phyloP scores from a whole-genome alignment of 108 stramenopile genomes.

The Licmophora abbreviata region DNA sequence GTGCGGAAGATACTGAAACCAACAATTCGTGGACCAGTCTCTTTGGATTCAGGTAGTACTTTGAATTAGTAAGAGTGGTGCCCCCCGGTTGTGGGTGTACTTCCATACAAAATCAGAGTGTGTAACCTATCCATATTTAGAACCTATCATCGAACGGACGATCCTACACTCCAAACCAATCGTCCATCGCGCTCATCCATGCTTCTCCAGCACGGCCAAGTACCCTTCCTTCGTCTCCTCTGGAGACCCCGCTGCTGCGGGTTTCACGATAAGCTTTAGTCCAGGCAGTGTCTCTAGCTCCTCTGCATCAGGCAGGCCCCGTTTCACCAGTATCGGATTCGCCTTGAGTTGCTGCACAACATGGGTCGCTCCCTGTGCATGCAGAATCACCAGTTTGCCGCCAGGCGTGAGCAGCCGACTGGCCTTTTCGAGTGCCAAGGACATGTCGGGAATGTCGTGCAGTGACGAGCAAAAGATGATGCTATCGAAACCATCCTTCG shows the following conservation, averaged over 20 bases:
- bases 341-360: constrained; percentile 40
- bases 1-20: too few species aligned
- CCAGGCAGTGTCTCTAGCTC: constrained; percentile 25
- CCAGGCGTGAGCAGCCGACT: constrained; percentile 23
- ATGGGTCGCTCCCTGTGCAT: constrained; percentile 66
- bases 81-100: too few species aligned
- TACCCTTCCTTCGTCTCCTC: constrained; percentile 16
- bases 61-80: too few species aligned
- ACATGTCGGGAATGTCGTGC: constrained; percentile 61
- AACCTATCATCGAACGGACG: too few species aligned
- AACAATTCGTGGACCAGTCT: too few species aligned
- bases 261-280: constrained; percentile 7
- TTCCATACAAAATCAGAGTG: too few species aligned
- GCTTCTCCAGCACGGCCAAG: constrained; percentile 23
- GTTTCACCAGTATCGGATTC: constrained; percentile 60
- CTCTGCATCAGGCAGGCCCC: constrained; percentile 44
- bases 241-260: constrained; percentile 15
- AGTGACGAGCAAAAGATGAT: constrained; percentile 63
- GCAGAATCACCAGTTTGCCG: constrained; percentile 43
- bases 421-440: constrained; percentile 34
- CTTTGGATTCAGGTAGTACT: too few species aligned
- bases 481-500: constrained; percentile 26
- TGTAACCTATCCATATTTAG: too few species aligned
- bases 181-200: too few species aligned
- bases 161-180: too few species aligned